Conservation (phyloP, 2,329 filamentous ascomycete genomes). For the Alternaria sp. region DNA sequence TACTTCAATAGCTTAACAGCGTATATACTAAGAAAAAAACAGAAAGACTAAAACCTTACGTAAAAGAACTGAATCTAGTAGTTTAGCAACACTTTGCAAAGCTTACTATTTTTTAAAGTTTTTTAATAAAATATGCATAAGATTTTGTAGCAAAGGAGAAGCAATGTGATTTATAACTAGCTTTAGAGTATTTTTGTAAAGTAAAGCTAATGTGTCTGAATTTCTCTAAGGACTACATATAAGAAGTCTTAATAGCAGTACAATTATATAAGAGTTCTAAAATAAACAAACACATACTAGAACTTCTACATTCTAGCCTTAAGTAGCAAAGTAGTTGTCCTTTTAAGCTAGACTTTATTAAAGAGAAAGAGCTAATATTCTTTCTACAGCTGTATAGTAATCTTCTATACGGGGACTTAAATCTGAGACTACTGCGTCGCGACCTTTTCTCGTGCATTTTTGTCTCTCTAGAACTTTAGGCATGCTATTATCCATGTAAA, state of each 20-base stretch:
- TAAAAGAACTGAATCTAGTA: constrained; percentile 24
- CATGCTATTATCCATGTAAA: constrained; percentile 10
- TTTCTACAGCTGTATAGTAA: constrained; percentile 15
- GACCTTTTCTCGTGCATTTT: constrained; percentile 24
- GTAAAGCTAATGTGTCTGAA: constrained; percentile 18
- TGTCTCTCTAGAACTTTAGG: constrained; percentile 9
- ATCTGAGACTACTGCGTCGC: constrained; percentile 16
- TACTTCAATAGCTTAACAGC: constrained; percentile 24
- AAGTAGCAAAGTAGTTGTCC: constrained; percentile 14
- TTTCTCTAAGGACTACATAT: constrained; percentile 16
- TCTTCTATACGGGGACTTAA: not conserved
- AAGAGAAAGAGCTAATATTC: constrained; percentile 24
- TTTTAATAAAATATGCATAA: constrained; percentile 15
- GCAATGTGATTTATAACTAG: constrained; percentile 14
- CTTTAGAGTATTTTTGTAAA: constrained; percentile 23
- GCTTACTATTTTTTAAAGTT: constrained; percentile 16
- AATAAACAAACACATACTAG: constrained; percentile 4
- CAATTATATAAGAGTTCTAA: constrained; percentile 4
- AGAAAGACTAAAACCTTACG: constrained; percentile 14
- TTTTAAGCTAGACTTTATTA: constrained; percentile 17
- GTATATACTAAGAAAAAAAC: constrained; percentile 23
- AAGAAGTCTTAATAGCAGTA: constrained; percentile 15
- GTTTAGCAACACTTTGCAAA: constrained; percentile 19
- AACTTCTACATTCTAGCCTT: constrained; percentile 5
- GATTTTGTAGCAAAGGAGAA: constrained; percentile 15